Evolutionary conservation across 768 basidiomycete genomes (phyloP).

Genomic region (Lactarius hatsudake): DNA sequence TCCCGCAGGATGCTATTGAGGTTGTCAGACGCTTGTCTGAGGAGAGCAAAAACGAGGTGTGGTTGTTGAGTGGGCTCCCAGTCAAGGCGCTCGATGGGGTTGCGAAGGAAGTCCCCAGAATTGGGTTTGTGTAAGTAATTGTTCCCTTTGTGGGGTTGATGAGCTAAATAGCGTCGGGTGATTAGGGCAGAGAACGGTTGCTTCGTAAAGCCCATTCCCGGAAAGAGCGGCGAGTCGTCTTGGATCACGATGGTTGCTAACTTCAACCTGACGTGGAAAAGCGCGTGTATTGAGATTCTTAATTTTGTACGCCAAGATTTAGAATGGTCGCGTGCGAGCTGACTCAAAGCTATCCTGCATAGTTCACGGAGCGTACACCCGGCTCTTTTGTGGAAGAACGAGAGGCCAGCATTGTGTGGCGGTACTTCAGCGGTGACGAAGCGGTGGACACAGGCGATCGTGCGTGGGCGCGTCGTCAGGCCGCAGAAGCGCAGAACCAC

Average conservation of each 20-base stretch:
- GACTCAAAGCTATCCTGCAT: background rate
- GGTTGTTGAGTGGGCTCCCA: slow-evolving; percentile 75
- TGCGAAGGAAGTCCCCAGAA: slow-evolving; percentile 54
- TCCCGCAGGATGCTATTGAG: slow-evolving; percentile 40
- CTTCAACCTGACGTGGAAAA: slow-evolving; percentile 79
- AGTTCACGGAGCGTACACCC: slow-evolving; percentile 90
- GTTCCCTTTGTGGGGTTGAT: slow-evolving; percentile 7
- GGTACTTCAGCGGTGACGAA: slow-evolving; percentile 65
- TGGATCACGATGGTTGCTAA: slow-evolving; percentile 85
- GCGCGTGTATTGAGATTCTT: slow-evolving; percentile 75
- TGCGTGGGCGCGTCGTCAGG: slow-evolving; percentile 82
- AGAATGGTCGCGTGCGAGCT: background rate
- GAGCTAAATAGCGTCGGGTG: slow-evolving; percentile 5
- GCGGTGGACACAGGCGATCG: slow-evolving; percentile 46
- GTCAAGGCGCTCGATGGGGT: slow-evolving; percentile 63
- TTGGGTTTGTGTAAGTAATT: slow-evolving; percentile 70
- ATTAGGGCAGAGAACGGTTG: slow-evolving; percentile 83
- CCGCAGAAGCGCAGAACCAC: slow-evolving; percentile 89
- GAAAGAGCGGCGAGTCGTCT: slow-evolving; percentile 35
- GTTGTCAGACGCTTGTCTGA: slow-evolving; percentile 57
- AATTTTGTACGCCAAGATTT: slow-evolving; percentile 61
- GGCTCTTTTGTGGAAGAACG: slow-evolving; percentile 83
- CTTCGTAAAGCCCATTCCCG: slow-evolving; percentile 60
- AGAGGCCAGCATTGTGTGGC: slow-evolving; percentile 79
- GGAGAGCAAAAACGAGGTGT: slow-evolving; percentile 72